Evolutionary conservation across 768 basidiomycete genomes (phyloP), one percentile per base, ranked within the genome.

Genomic region (Lentinus tigrinus): DNA sequence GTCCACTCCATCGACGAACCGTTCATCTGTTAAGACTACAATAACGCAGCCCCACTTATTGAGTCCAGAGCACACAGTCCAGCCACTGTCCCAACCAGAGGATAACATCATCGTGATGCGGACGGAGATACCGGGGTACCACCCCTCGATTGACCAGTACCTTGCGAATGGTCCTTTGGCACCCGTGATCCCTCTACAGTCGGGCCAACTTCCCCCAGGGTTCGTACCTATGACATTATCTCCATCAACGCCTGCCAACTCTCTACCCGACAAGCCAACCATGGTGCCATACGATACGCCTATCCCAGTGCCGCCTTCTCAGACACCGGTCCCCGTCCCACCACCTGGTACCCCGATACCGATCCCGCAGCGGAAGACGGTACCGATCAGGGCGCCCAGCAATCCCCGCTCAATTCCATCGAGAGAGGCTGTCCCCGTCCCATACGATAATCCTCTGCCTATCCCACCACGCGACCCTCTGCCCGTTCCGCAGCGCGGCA

Each of bases 1-100:
- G 67, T 71, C 68, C 0, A 66, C 65, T 0, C 65, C 54, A 0
- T 34, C 60, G 19, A 65, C 61, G 1, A 62, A 57, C 6, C 66
- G 62, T 31, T 57, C 62, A 3, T 65, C 68, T 0, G 51, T 58
- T 5, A 56, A 46, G 23, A 60, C 63, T 3, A 50, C 34, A 3
- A 42, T 54, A n/a, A 63, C 63, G 16, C 58, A 66, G 9, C 69
- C 61, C 9, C 65, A 67, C 27, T 57, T 73, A 10, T 64, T 73
- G 17, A 73, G 71, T 24, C 72, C 72, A 4, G 71, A 73, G 17
- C 62, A 58, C 50, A 51, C 48, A 4, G 40, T 56, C 6, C 62
- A 63, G 5, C 64, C 67, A 3, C 16, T 56, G 5, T 24, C 48
- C 9, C 31, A 31, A 31, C 47, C 60, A 17, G 56, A 54, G 37